A percentile compares a stretch with the other conserved stretches of the same genome.
phyloP scores from a whole-genome alignment of 139 green algal genomes.

The Nannochloris sp. region DNA sequence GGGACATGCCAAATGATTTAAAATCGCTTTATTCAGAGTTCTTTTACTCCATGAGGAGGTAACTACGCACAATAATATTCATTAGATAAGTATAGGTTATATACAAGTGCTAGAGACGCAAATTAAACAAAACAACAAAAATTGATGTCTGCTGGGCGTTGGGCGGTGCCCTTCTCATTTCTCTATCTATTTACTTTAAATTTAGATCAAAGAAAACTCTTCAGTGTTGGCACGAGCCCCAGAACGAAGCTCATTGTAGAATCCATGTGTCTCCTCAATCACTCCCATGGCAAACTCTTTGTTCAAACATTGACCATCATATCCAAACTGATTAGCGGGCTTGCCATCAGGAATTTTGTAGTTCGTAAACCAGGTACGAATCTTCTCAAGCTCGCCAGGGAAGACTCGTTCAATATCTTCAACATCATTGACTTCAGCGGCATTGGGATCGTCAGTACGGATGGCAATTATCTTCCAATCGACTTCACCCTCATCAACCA shows the following conservation, averaged over 20 bases:
- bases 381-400: slow-evolving; percentile 88
- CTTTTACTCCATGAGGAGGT: no score
- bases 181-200: no score
- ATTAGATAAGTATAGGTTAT: no score
- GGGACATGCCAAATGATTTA: no score
- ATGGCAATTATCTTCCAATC: slow-evolving; percentile 99
- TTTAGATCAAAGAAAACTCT: slow-evolving; percentile 39
- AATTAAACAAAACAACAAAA: no score
- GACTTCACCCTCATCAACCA: slow-evolving; percentile 98
- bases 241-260: slow-evolving; percentile 37
- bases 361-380: slow-evolving; percentile 94
- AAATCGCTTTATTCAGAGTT: no score
- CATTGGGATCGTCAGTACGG: slow-evolving; percentile 84
- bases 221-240: slow-evolving; percentile 42
- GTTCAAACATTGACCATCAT: slow-evolving; percentile 62
- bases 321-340: slow-evolving; percentile 90
- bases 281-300: slow-evolving; percentile 22
- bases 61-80: no score
- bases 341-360: slow-evolving; percentile 99
- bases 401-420: slow-evolving; percentile 95
- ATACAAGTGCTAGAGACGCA: no score
- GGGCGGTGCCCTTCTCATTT: no score
- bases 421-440: slow-evolving; percentile 81
- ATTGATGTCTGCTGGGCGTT: no score
- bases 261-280: slow-evolving; percentile 49